Conservation (phyloP, 129 eudicot species). For the Lactuca saligna region DNA sequence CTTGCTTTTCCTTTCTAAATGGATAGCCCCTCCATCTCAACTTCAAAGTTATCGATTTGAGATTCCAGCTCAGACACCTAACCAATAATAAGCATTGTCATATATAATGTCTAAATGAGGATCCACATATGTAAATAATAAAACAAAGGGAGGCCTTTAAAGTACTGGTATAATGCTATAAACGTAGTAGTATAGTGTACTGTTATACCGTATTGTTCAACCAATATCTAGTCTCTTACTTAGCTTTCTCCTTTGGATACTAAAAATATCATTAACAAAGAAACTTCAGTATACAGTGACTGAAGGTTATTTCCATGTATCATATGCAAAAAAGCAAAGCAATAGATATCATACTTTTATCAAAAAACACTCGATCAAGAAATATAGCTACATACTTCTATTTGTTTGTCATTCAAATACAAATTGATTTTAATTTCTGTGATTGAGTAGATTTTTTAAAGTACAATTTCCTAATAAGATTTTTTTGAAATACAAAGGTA, state of each 20-base stretch:
- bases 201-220: constrained; percentile 83
- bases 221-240: constrained; percentile 99
- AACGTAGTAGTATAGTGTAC: constrained; percentile 10
- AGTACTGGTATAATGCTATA: constrained; percentile 13
- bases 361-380: too few species aligned
- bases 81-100: constrained; percentile 22
- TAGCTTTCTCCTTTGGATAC: constrained; percentile 99
- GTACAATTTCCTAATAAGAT: too few species aligned
- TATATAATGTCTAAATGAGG: constrained; percentile 8
- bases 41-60: constrained; percentile 95
- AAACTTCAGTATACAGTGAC: constrained; percentile 17
- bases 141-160: constrained; percentile 17
- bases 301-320: constrained; percentile 5
- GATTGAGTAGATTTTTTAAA: too few species aligned
- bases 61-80: constrained; percentile 95
- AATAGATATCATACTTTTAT: neutral
- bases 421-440: too few species aligned
- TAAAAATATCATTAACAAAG: constrained; percentile 36
- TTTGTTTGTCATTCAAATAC: too few species aligned
- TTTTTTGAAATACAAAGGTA: too few species aligned
- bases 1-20: constrained; percentile 96
- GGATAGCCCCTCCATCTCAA: constrained; percentile 91
- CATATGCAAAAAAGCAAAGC: constrained; percentile 10
- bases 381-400: too few species aligned
- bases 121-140: constrained; percentile 11